Percentiles rank a stretch among this genome's conserved stretches.
phyloP scores from a whole-genome alignment of 495 filamentous ascomycete genomes.

The Trichoderma virens region DNA sequence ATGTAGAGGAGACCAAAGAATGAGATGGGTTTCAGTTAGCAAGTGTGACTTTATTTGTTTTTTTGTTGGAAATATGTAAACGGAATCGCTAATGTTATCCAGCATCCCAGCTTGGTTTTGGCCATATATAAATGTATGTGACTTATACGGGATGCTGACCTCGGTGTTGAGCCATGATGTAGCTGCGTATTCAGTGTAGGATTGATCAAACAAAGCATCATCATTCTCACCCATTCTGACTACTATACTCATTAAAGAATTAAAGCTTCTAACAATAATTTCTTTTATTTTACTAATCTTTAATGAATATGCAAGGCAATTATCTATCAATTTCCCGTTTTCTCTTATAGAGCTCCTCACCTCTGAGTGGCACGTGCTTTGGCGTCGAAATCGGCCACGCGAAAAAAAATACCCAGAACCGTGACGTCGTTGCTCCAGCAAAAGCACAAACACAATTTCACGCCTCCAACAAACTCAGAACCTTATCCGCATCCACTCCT shows the following conservation, averaged over 20 bases:
- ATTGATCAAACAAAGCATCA: no score
- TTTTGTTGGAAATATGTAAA: background rate
- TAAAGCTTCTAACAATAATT: no score
- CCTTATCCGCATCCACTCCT: background rate
- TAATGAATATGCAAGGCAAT: no score
- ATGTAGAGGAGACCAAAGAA: background rate
- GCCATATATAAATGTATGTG: background rate
- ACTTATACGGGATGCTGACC: no score
- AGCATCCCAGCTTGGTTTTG: no score
- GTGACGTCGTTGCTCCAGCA: conserved; percentile 16
- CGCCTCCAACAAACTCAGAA: background rate
- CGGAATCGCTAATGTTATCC: no score
- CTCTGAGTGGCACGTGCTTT: conserved; percentile 1
- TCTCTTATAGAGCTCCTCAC: background rate
- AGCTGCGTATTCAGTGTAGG: no score
- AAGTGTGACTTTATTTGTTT: background rate
- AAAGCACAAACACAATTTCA: background rate
- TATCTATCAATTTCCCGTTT: no score
- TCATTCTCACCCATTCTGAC: no score
- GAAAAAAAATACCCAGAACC: background rate
- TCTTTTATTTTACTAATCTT: no score
- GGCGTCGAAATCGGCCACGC: background rate
- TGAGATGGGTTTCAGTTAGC: background rate
- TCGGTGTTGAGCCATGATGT: no score
- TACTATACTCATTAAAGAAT: no score